These are phyloP conservation scores for Leccinum pellstonianum DNA, from an alignment of 768 basidiomycete species.

Conservation along the genomic window DNA sequence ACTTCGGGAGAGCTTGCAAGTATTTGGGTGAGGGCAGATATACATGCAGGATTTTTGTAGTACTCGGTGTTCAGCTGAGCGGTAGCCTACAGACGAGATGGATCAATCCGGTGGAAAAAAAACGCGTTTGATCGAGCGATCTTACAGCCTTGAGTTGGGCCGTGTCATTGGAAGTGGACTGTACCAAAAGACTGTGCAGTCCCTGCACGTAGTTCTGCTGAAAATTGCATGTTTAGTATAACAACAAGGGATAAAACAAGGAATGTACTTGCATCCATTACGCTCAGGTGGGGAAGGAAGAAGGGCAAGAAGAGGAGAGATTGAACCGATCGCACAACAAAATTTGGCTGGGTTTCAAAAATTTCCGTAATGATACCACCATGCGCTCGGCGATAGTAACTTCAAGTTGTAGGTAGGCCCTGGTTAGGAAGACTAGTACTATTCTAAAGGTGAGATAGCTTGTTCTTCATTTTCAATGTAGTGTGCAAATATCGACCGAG, in stretches of 20 bases:
- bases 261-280: constrained; percentile 32
- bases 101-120: constrained; percentile 13
- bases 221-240: constrained; percentile 7
- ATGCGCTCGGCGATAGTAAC: not conserved
- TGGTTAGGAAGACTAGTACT: no score
- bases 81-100: constrained; percentile 64
- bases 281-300: constrained; percentile 17
- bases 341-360: constrained; percentile 60
- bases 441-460: no score
- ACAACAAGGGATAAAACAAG: not conserved
- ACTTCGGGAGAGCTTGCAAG: constrained; percentile 81
- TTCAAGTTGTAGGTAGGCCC: no score
- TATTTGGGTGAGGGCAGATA: constrained; percentile 86
- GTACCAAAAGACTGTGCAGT: constrained; percentile 81
- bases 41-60: constrained; percentile 89
- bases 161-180: constrained; percentile 83
- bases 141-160: constrained; percentile 84
- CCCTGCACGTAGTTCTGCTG: constrained; percentile 75
- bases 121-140: constrained; percentile 29
- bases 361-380: constrained; percentile 8
- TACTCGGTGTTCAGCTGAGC: constrained; percentile 87
- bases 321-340: constrained; percentile 31
- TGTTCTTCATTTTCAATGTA: no score
- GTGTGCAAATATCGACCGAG: no score
- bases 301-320: constrained; percentile 31